Base-by-base conservation (phyloP, 768 basidiomycete genomes). In the Leucosporidium creatinivorum region DNA sequence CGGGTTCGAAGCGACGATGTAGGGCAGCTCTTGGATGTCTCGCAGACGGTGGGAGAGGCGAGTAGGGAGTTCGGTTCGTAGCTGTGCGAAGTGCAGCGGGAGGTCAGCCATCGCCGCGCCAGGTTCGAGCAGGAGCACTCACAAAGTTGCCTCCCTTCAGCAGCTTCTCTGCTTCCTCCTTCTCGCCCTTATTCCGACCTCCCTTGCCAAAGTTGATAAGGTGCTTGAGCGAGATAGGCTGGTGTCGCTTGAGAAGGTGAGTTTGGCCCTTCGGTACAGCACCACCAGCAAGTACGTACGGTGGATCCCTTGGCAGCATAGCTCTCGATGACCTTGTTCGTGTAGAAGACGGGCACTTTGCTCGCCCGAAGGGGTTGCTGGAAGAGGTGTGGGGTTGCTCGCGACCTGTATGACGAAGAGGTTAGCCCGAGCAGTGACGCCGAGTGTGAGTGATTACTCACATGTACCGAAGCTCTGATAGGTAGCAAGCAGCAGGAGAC, bases 31-130 rank as follows among this genome's bases (percentile, higher is more conserved):
- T 79, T 94, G 92, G 73, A 94, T 81, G 75, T 94, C 92, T 65
- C 89, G 85, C 67, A 93, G 79, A 57, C 92, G 84, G 77, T 93
- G 91, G 6, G 91, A 87, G 74, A 93, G 88, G 48, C 91, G 85
- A 19, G 91, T 85, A 15, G 92, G 91, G 9, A 94, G 79, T 75
- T 94, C 91, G 7, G 88, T 89, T 61, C 91, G 85, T 52, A 94
- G 89, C 73, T 75, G 68, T 44, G 39, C 4, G 19, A 13, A n/a
- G 2, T n/a, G n/a, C 44, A 10, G 15, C 18, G 23, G 25, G 2
- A 5, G 3, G 31, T 25, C 28, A 26, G 30, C 26, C 26, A 52
- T 26, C 31, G n/a, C 51, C n/a, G 26, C 10, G 21, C 55, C 8
- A 31, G n/a, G 8, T 47, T 12, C 15, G 36, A 39, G 58, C 47